phyloP scores from a whole-genome alignment of 345 rosid species.

The Murraya koenigii region DNA sequence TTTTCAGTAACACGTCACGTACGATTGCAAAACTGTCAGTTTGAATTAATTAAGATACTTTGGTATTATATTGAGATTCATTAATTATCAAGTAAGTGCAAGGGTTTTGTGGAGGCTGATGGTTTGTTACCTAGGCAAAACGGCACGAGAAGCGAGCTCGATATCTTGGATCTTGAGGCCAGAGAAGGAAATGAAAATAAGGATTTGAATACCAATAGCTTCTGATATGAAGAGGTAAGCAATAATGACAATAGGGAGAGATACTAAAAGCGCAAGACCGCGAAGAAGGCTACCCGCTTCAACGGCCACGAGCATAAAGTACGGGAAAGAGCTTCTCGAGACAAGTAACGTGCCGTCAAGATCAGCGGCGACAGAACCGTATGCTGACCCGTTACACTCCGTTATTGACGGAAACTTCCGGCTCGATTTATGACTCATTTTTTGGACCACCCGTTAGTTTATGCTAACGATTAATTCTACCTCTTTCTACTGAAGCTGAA shows the following conservation, averaged over 20 bases:
- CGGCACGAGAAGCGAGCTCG: slow-evolving; percentile 86
- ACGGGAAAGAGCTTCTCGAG: slow-evolving; percentile 83
- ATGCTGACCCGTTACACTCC: slow-evolving; percentile 43
- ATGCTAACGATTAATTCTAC: not conserved
- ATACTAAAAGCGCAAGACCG: slow-evolving; percentile 72
- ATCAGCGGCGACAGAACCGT: slow-evolving; percentile 78
- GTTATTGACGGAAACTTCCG: slow-evolving; percentile 51
- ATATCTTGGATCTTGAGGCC: slow-evolving; percentile 88
- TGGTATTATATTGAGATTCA: too few species aligned
- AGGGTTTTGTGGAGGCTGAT: too few species aligned
- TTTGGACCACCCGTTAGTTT: not conserved
- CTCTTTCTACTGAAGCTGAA: not conserved
- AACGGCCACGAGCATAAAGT: slow-evolving; percentile 86
- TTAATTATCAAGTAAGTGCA: too few species aligned
- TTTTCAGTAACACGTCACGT: too few species aligned
- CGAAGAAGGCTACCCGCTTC: slow-evolving; percentile 92
- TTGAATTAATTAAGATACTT: too few species aligned
- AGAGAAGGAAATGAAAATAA: slow-evolving; percentile 76
- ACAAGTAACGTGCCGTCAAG: slow-evolving; percentile 87
- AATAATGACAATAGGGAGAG: slow-evolving; percentile 61
- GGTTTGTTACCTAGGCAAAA: slow-evolving; percentile 59
- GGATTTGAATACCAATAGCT: slow-evolving; percentile 81
- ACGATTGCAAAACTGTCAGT: too few species aligned
- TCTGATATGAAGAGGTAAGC: slow-evolving; percentile 78
- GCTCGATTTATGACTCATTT: slow-evolving; percentile 33